These are phyloP conservation scores for Leptomonas pyrrhocoris DNA, from an alignment of 208 protist genomes.

Conservation along the genomic window DNA sequence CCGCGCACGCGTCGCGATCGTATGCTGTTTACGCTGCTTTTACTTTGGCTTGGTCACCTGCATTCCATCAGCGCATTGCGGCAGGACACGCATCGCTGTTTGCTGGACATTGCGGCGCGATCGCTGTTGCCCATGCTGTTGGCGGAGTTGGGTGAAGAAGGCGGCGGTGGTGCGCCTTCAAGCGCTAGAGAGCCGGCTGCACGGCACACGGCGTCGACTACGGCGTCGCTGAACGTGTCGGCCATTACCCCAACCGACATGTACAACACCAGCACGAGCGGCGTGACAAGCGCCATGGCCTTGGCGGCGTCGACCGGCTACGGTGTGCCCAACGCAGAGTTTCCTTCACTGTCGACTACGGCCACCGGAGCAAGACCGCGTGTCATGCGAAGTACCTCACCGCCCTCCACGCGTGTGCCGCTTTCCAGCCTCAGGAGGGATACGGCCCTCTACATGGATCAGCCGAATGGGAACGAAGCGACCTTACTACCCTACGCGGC, in stretches of 20 bases:
- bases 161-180: neutral
- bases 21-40: slow-evolving; percentile 64
- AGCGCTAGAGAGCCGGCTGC: neutral
- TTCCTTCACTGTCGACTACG: neutral
- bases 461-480: neutral
- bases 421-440: neutral
- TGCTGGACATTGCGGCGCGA: slow-evolving; percentile 39
- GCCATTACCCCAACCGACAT: slow-evolving; percentile 24
- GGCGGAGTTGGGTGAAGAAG: slow-evolving; percentile 28
- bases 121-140: slow-evolving; percentile 52
- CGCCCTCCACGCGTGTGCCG: neutral
- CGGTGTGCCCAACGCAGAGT: neutral
- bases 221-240: slow-evolving; percentile 25
- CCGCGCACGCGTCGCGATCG: slow-evolving; percentile 71
- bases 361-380: neutral
- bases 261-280: slow-evolving; percentile 5
- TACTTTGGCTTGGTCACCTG: slow-evolving; percentile 70
- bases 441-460: neutral
- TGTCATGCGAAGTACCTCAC: neutral
- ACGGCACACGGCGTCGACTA: neutral
- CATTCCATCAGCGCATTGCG: slow-evolving; percentile 39
- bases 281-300: slow-evolving; percentile 13
- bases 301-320: slow-evolving; percentile 14
- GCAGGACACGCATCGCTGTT: slow-evolving; percentile 29
- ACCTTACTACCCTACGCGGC: slow-evolving; percentile 39